Base-by-base conservation (phyloP, 768 basidiomycete species). In the Dentipellis sp. region DNA sequence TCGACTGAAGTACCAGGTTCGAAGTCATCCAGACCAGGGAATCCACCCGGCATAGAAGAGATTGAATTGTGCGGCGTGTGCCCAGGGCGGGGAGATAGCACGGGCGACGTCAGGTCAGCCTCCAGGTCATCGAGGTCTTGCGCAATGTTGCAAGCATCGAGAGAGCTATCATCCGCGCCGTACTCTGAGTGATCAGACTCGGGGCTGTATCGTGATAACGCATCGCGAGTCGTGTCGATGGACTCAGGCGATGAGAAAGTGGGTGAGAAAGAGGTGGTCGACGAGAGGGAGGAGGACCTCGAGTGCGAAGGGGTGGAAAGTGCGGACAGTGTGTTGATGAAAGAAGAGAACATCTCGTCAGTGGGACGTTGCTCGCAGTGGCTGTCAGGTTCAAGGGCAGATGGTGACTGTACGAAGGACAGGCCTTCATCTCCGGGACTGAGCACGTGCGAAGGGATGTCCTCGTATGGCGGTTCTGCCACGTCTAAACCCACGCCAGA, bases 1-100 rank as follows among this genome's bases (percentile, higher is more conserved):
- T 71, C 77, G 23, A 69, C 70, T 34, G 79, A 76, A 12, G 75
- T 74, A n/a, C 74, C 71, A n/a, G 77, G 72, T 57, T 75, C 66
- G 47, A 73, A 68, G 22, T 63, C 65, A 19, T 69, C 63, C 21
- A 52, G 61, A 7, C 64, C 58, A 2, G 56, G 52, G 23, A 56
- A 50, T 6, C 50, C 36, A 29, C 54, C 48, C 19, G 56, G 58
- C 52, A 58, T 50, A 10, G 59, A 45, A 10, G 56, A 53, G 45
- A 59, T 36, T 11, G 48, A 29, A 19, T 52, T 37, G 10, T 57
- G 55, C 19, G 34, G 10, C 39, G 23, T 23, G 29, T n/a, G 51
- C 11, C 19, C 19, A 3, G 56, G 48, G 46, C 55, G 52, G 17
- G 50, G 11, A 34, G 51, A 17, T 11, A 34, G 53, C 36, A n/a